Conservation (phyloP, 495 filamentous ascomycete genomes). For the Daldinia vernicosa region DNA sequence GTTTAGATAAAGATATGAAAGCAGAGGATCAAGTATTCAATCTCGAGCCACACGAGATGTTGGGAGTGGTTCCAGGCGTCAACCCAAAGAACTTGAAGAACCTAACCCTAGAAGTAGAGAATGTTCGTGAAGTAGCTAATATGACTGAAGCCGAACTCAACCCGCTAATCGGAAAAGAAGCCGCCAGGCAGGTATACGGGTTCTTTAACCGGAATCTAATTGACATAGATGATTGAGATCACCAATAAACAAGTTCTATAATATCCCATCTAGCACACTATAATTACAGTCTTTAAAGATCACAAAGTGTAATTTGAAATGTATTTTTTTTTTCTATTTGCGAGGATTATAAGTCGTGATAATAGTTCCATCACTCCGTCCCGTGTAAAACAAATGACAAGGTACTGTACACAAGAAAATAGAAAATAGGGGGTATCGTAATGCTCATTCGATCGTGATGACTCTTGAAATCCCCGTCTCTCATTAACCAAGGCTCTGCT, state of each 20-base stretch:
- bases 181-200: slow-evolving; percentile 75
- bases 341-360: not conserved
- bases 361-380: slow-evolving; percentile 5
- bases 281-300: not conserved
- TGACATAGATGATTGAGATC: slow-evolving; percentile 50
- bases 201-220: slow-evolving; percentile 88
- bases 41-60: slow-evolving; percentile 81
- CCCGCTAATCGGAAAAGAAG: slow-evolving; percentile 79
- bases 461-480: slow-evolving; percentile 15
- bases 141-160: slow-evolving; percentile 78
- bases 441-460: slow-evolving; percentile 30
- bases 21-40: slow-evolving; percentile 67
- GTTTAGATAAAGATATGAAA: slow-evolving; percentile 70
- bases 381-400: not conserved
- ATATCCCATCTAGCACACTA: not conserved
- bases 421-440: slow-evolving; percentile 42
- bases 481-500: not conserved
- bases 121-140: slow-evolving; percentile 85
- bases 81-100: slow-evolving; percentile 76
- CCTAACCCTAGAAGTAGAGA: slow-evolving; percentile 76
- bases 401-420: slow-evolving; percentile 7
- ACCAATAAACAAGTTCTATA: not conserved
- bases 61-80: slow-evolving; percentile 86
- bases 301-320: not conserved
- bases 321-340: slow-evolving; percentile 14